Evolutionary conservation across 352 stramenopile genomes (phyloP).

Genomic region (Phytophthora sojae): DNA sequence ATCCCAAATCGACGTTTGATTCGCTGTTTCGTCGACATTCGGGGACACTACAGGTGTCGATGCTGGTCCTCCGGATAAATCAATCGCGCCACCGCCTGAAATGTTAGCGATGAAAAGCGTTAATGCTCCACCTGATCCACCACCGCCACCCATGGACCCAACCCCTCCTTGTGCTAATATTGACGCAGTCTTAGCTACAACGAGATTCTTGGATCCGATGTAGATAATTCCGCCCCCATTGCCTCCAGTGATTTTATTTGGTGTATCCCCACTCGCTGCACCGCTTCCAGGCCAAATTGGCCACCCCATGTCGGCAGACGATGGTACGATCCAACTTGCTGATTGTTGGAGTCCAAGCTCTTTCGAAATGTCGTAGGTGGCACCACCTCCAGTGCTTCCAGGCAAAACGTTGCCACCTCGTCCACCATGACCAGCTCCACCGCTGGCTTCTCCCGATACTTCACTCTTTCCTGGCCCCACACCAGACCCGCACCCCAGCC

Average conservation of each 20-base stretch:
- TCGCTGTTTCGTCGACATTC: constrained; percentile 12
- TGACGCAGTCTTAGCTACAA: constrained; percentile 47
- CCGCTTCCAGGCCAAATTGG: constrained; percentile 76
- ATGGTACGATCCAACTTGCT: constrained; percentile 12
- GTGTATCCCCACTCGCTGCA: constrained; percentile 56
- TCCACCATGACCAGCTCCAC: constrained; percentile 74
- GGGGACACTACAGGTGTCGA: constrained; percentile 16
- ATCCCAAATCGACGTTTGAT: constrained; percentile 47
- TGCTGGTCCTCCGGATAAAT: constrained; percentile 62
- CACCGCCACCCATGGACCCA: constrained; percentile 71
- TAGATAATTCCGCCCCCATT: constrained; percentile 80
- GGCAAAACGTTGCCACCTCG: constrained; percentile 68
- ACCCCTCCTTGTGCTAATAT: constrained; percentile 63
- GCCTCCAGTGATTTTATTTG: constrained; percentile 63
- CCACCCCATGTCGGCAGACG: constrained; percentile 42
- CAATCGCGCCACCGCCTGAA: constrained; percentile 61
- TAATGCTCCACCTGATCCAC: constrained; percentile 75
- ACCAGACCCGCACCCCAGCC: constrained; percentile 59
- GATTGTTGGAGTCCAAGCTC: constrained; percentile 26
- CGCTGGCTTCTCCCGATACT: constrained; percentile 58
- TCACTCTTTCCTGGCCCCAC: constrained; percentile 63
- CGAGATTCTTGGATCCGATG: constrained; percentile 59
- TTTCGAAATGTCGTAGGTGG: constrained; percentile 49
- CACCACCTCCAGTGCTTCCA: constrained; percentile 53
- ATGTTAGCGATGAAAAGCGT: constrained; percentile 69